These are phyloP conservation scores for Arthrinium puccinioides DNA, from an alignment of 2,329 filamentous ascomycete genomes.

Conservation along the genomic window DNA sequence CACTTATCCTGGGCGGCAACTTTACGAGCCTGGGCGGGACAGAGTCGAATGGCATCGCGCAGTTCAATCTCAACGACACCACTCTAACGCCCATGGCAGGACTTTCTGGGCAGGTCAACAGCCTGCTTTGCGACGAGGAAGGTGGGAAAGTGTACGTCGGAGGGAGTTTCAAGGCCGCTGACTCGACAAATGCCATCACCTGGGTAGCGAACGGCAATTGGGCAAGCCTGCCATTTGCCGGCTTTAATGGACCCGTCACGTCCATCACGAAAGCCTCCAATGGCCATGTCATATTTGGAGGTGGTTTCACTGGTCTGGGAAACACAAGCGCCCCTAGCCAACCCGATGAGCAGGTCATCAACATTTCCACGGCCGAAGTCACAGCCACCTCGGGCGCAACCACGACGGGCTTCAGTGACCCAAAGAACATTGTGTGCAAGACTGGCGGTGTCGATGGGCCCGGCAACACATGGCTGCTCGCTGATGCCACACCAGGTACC, in stretches of 20 bases:
- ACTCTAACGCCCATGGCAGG: constrained; percentile 70
- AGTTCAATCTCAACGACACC: constrained; percentile 69
- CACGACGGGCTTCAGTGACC: constrained; percentile 61
- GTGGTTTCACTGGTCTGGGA: constrained; percentile 79
- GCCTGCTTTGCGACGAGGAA: constrained; percentile 73
- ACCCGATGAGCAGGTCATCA: constrained; percentile 72
- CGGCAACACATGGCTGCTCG: constrained; percentile 78
- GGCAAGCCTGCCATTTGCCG: constrained; percentile 79
- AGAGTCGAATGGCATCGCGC: constrained; percentile 69
- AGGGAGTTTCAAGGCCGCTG: constrained; percentile 70
- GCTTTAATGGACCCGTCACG: constrained; percentile 87
- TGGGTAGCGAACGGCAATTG: constrained; percentile 66
- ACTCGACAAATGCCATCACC: constrained; percentile 84
- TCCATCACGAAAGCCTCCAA: constrained; percentile 75
- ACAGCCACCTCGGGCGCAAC: constrained; percentile 56
- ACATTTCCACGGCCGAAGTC: constrained; percentile 72
- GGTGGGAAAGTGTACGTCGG: constrained; percentile 83
- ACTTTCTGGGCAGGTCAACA: constrained; percentile 73
- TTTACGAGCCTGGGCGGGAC: constrained; percentile 83
- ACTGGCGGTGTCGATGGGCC: constrained; percentile 55
- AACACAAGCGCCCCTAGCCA: constrained; percentile 65
- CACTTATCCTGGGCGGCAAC: constrained; percentile 82
- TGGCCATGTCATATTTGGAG: constrained; percentile 86
- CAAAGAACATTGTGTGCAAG: constrained; percentile 77
- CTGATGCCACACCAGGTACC: constrained; percentile 66